Base-by-base conservation (phyloP, 306 rosid genomes). In the Pterocarpus santalinus region DNA sequence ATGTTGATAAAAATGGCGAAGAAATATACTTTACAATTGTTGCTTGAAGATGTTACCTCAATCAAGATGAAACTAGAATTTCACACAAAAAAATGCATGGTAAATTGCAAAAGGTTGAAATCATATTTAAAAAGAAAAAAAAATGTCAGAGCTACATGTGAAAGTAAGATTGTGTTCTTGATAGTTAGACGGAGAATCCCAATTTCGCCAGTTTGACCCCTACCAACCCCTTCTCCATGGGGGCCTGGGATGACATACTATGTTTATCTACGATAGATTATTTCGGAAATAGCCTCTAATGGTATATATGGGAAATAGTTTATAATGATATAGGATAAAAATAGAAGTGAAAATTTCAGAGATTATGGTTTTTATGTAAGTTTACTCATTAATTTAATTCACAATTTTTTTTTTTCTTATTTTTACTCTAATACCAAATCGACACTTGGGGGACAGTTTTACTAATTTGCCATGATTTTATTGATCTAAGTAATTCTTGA, bases 101-200 rank as follows among this genome's bases (percentile, higher is more conserved):
- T 32, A 44, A 57, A 69, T 53, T 47, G 71, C 35, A 49, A 63
- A 39, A 80, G 68, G 49, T 10, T 49, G 22, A 61, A 73, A 80
- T 80, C 79, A 63, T 8, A 51, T 62, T 38, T 0, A 33, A 13
- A 28, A 36, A 4, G 34, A 72, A 53, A 72, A 62, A 32, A 41
- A 5, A 57, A 17, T 57, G 56, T 58, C 46, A 66, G 80, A 33
- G 63, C 35, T 35, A 14, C 47, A 34, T 55, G 55, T n/a, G 72
- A 43, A 44, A 81, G 43, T 13, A 73, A 72, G 68, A 65, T 28
- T 41, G 55, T 39, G 67, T n/a, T 75, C 72, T 81, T 38, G 41
- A 67, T 10, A 28, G 56, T 75, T 66, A 44, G 60, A 66, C 56
- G 28, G 43, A 74, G 70, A 66, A 67, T 67, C 47, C 10, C 47